These are phyloP conservation scores for Penicillium argentinense DNA, from an alignment of 495 filamentous ascomycete species.

Conservation along the genomic window DNA sequence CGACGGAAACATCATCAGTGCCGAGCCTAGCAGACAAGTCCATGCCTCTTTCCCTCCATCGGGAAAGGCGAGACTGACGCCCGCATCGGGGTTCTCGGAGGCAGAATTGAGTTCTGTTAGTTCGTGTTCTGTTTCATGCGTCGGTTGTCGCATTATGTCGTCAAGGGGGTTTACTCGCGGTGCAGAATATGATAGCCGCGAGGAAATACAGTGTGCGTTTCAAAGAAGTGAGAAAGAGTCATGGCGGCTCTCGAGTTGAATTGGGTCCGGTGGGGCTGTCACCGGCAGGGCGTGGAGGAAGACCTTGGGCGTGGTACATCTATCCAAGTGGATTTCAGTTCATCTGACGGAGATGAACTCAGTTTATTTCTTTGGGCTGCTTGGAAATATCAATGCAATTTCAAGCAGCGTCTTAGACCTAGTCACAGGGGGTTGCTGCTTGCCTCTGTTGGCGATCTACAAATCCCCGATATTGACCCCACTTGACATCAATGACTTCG, in stretches of 20 bases:
- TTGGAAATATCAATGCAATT: too few species aligned
- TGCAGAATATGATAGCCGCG: neutral
- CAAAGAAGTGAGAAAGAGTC: neutral
- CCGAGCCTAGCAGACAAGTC: constrained; percentile 62
- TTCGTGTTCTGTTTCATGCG: neutral
- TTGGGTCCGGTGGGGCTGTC: constrained; percentile 5
- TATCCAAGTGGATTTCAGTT: too few species aligned
- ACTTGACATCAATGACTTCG: too few species aligned
- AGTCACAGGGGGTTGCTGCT: too few species aligned
- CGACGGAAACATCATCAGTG: constrained; percentile 59
- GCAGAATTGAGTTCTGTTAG: neutral
- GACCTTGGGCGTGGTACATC: too few species aligned
- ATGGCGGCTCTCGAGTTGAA: neutral
- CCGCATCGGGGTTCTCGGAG: constrained; percentile 2
- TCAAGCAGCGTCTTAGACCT: too few species aligned
- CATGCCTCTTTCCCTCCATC: constrained; percentile 61
- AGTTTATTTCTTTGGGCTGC: too few species aligned
- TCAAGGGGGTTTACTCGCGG: too few species aligned
- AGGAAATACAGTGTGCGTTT: neutral
- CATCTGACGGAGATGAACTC: too few species aligned
- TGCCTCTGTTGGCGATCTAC: too few species aligned
- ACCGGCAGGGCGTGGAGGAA: constrained; percentile 6
- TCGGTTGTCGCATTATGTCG: neutral
- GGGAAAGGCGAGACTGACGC: constrained; percentile 45
- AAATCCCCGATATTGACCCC: too few species aligned